Evolutionary conservation across 805 yeast species (phyloP).

Genomic region (Myxozyma mucilagina): DNA sequence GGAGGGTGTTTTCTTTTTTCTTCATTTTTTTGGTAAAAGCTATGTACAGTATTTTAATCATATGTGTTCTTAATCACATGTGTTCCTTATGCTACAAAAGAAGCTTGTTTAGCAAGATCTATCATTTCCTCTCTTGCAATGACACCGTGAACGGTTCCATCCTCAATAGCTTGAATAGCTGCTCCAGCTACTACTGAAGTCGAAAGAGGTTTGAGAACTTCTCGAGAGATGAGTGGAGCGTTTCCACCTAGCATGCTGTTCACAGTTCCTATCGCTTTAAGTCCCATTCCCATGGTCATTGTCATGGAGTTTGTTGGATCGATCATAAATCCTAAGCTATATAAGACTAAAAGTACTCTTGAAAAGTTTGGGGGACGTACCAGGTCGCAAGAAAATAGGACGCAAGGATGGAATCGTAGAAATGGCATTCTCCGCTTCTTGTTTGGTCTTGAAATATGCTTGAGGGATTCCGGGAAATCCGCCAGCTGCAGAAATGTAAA

Average conservation of each 20-base stretch:
- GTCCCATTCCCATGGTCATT: slow-evolving; percentile 20
- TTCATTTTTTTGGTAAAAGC: not conserved
- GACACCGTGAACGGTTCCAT: slow-evolving; percentile 19
- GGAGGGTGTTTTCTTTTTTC: not conserved
- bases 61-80: not conserved
- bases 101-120: slow-evolving; percentile 14
- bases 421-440: slow-evolving; percentile 22
- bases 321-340: slow-evolving; percentile 22
- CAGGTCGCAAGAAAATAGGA: slow-evolving; percentile 27
- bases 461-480: slow-evolving; percentile 21
- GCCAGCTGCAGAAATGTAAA: slow-evolving; percentile 27
- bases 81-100: not conserved
- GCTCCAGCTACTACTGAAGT: slow-evolving; percentile 30
- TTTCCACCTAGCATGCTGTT: slow-evolving; percentile 25
- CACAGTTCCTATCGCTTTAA: slow-evolving; percentile 15
- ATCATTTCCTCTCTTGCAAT: slow-evolving; percentile 9
- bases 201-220: slow-evolving; percentile 18
- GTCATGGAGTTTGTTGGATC: slow-evolving; percentile 25
- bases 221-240: slow-evolving; percentile 20
- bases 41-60: not conserved
- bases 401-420: slow-evolving; percentile 11
- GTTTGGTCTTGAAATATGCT: slow-evolving; percentile 22
- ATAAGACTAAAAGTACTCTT: not conserved
- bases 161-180: slow-evolving; percentile 25
- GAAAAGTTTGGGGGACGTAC: not conserved